Base-by-base conservation (phyloP, 1,139 yeast genomes). In the Pichia sp. region DNA sequence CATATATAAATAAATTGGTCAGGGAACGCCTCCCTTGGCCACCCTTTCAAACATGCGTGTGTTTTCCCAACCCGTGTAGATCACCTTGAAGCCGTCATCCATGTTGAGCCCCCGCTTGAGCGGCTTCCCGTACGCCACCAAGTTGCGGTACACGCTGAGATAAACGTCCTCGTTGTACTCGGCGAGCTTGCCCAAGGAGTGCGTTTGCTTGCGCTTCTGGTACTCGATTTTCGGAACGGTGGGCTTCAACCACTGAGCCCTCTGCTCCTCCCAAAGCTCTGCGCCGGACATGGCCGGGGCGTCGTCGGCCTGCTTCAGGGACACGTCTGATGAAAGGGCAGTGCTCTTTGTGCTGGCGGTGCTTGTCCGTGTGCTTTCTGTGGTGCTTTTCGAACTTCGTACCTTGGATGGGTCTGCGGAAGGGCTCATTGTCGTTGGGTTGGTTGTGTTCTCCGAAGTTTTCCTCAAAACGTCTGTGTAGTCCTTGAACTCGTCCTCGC, bases 31-130 rank as follows among this genome's bases (percentile, higher is more conserved):
- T 54, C 82, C 82, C 51, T 67, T 70, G 6, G 80, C 80, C 8
- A 82, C 82, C 47, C 80, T 64, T 53, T 83, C 89, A 85, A 88
- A 85, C 62, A 78, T 78, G 56, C 78, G 84, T 26, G 79, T 80
- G 53, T 80, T 81, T 19, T 75, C 73, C 95, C 95, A 87, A 7
- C 92, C 93, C 5, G 81, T 78, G 62, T 85, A 79, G 40, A 86
- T 77, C 15, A 86, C 77, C 56, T 75, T 76, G 54, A 85, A 64
- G 47, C 83, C 78, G 64, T 86, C 92, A 55, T 70, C 70, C 60
- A 86, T 72, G 65, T 84, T 85, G 67, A 87, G 71, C 38, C 83
- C 80, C 62, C 74, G 78, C 61, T 77, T 81, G 62, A 87, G 73
- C 1, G 76, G 72, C 62, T 77, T 79, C 42, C 82, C 82, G 64